Conservation (phyloP, 352 stramenopile species). For the Globisporangium recalcitrans region DNA sequence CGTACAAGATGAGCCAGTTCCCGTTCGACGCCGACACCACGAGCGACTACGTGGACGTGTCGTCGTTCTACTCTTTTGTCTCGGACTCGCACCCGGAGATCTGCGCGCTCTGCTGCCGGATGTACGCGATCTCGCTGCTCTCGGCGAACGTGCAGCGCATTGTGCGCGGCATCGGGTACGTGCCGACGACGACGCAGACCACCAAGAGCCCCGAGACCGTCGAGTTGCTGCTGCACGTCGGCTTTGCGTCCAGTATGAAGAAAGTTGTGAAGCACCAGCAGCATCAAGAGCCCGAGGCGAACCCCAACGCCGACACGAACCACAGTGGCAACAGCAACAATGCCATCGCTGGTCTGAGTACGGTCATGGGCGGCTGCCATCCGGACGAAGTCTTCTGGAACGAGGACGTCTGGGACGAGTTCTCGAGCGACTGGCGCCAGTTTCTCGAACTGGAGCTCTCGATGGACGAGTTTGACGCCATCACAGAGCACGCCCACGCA, state of each 20-base stretch:
- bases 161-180: constrained; percentile 55
- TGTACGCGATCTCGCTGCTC: constrained; percentile 65
- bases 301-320: not conserved
- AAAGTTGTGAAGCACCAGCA: constrained; percentile 6
- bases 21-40: constrained; percentile 70
- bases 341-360: not conserved
- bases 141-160: constrained; percentile 50
- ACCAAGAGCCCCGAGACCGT: constrained; percentile 39
- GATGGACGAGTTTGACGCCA: constrained; percentile 49
- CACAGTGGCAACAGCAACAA: constrained; percentile 4
- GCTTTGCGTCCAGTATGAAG: constrained; percentile 56
- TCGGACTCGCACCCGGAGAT: constrained; percentile 77
- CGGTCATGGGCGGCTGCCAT: constrained; percentile 19
- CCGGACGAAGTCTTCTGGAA: constrained; percentile 49
- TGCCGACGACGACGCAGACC: constrained; percentile 49
- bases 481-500: constrained; percentile 16
- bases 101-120: constrained; percentile 66
- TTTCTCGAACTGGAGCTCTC: constrained; percentile 49
- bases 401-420: constrained; percentile 45
- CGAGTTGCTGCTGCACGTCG: constrained; percentile 61
- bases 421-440: constrained; percentile 51
- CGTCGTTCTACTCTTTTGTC: constrained; percentile 83
- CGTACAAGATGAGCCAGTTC: constrained; percentile 64
- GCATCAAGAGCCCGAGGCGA: not conserved
- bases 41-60: constrained; percentile 71